A percentile compares a stretch with the other conserved stretches of the same genome.
phyloP scores from a whole-genome alignment of 805 yeast species.

The Phaffomyces opuntiae region DNA sequence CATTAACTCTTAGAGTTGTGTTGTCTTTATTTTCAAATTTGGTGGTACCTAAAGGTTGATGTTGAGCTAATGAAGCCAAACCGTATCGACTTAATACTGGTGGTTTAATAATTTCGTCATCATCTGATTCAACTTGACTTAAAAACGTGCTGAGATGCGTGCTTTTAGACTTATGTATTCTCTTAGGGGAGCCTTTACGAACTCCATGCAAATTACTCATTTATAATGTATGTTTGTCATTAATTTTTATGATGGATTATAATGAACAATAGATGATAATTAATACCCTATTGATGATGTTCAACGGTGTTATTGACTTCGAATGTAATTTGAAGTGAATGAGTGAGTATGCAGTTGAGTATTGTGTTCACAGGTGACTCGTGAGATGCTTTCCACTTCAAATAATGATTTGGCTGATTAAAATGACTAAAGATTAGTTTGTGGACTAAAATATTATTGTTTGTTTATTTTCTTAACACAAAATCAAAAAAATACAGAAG shows the following conservation, averaged over 20 bases:
- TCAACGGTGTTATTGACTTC: too few species aligned
- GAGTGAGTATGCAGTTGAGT: too few species aligned
- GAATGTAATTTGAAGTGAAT: too few species aligned
- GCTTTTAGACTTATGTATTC: background rate
- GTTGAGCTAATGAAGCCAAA: constrained; percentile 40
- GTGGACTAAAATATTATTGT: too few species aligned
- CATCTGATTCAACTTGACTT: constrained; percentile 22
- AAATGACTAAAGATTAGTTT: too few species aligned
- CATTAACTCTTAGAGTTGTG: background rate
- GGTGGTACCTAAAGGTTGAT: constrained; percentile 1
- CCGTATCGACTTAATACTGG: constrained; percentile 57
- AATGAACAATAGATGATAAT: too few species aligned
- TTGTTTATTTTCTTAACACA: too few species aligned
- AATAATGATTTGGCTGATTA: too few species aligned
- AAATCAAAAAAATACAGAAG: background rate
- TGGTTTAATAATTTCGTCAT: constrained; percentile 47
- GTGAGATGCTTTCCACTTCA: too few species aligned
- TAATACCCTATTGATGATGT: too few species aligned
- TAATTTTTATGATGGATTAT: too few species aligned
- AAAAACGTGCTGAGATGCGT: constrained; percentile 7
- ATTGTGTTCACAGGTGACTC: too few species aligned
- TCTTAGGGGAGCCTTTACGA: background rate
- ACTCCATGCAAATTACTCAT: constrained; percentile 1
- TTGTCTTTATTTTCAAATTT: constrained; percentile 12
- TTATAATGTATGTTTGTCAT: background rate